These are phyloP conservation scores for Cavenderia fasciculata DNA, from an alignment of 78 protist species.

Conservation along the genomic window DNA sequence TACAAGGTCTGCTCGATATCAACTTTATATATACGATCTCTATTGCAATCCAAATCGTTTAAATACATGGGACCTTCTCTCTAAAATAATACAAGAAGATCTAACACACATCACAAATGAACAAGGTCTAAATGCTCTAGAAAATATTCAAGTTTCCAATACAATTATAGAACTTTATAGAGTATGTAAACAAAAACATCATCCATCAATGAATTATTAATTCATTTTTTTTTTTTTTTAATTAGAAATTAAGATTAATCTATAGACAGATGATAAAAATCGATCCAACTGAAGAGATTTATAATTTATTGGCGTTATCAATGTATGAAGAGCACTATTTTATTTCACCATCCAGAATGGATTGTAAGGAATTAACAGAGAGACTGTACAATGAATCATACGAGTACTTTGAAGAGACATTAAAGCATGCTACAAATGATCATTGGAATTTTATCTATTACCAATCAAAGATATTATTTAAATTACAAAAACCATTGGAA, in stretches of 20 bases:
- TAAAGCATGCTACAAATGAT: background rate
- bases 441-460: background rate
- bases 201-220: no score
- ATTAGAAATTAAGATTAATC: slow-evolving; percentile 4
- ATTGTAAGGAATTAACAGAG: background rate
- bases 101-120: background rate
- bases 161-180: no score
- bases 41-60: slow-evolving; percentile 60
- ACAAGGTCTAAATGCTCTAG: slow-evolving; percentile 1
- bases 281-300: slow-evolving; percentile 4
- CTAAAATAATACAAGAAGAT: slow-evolving; percentile 5
- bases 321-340: slow-evolving; percentile 50
- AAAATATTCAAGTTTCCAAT: no score
- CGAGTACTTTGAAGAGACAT: background rate
- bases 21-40: slow-evolving; percentile 39
- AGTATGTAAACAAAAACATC: no score
- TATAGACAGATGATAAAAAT: slow-evolving; percentile 1
- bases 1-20: background rate
- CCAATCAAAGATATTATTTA: slow-evolving; percentile 2
- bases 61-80: slow-evolving; percentile 12
- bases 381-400: slow-evolving; percentile 22
- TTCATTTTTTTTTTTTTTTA: no score
- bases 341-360: background rate
- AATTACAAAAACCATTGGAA: background rate
- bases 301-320: background rate